A percentile compares a stretch with the other conserved stretches of the same genome.
phyloP scores from a whole-genome alignment of 192 early-diverging fungal species.

The Dimargaris xerosporica region DNA sequence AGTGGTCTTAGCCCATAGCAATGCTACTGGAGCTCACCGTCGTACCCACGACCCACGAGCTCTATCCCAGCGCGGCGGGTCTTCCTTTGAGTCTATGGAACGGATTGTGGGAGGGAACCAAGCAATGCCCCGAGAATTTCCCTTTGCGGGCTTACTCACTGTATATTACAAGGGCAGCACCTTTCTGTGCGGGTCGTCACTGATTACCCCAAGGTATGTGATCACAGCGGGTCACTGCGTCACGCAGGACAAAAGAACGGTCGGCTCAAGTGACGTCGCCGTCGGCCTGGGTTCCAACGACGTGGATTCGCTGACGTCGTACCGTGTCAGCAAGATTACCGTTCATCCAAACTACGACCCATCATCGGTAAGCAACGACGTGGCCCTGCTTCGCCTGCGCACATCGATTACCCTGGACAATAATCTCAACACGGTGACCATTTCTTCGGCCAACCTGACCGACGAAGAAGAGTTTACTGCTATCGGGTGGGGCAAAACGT shows the following conservation, averaged over 20 bases:
- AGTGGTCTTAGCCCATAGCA: too few species aligned
- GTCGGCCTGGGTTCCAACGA: slow-evolving; percentile 6
- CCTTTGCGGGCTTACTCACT: neutral
- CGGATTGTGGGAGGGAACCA: neutral
- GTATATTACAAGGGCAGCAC: too few species aligned
- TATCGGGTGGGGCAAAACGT: slow-evolving; percentile 17
- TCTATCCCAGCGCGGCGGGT: too few species aligned
- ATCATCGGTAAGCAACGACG: slow-evolving; percentile 27
- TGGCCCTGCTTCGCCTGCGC: slow-evolving; percentile 24
- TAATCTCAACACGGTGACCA: slow-evolving; percentile 15
- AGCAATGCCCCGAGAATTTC: slow-evolving; percentile 1
- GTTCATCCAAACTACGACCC: slow-evolving; percentile 33
- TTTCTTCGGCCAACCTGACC: slow-evolving; percentile 16
- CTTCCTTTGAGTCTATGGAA: neutral
- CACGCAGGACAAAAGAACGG: neutral
- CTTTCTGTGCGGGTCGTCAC: neutral
- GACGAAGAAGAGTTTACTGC: slow-evolving; percentile 25
- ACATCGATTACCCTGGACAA: slow-evolving; percentile 7
- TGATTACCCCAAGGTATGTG: neutral
- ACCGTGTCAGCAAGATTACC: slow-evolving; percentile 16
- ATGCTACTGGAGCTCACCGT: too few species aligned
- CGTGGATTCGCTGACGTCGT: slow-evolving; percentile 10
- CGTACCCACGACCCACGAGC: too few species aligned
- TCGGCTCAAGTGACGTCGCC: neutral
- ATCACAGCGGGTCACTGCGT: slow-evolving; percentile 12